Evolutionary conservation across 441 rosid genomes (phyloP), one percentile per base, ranked within the genome.

Genomic region (Erysimum pusillum): DNA sequence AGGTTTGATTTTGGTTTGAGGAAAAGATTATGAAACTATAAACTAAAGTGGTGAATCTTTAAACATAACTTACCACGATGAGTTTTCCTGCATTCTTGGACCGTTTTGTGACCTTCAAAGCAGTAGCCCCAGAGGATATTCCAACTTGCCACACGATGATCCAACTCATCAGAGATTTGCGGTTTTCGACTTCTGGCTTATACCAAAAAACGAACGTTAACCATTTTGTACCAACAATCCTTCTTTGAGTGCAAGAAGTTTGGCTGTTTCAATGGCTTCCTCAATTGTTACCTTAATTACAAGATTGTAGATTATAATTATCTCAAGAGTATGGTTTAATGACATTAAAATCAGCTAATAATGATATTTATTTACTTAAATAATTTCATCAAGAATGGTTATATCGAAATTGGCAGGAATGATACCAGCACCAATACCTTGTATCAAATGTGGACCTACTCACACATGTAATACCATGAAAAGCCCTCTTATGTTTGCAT

Each of bases 251-350:
- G 94, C 85, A 71, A 93, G 86, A 77, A 84, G 82, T 79, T 82
- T 89, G 2, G 96, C 83, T 38, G 93, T 88, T 79, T 89, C 95
- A 42, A 91, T 84, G 4, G 97, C 96, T 78, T 90, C 97, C 28
- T 25, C 90, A 46, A 95, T 67, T 2, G 90, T 63, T 68, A 94
- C 85, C 96, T 91, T 17, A 18, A 20, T 7, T 9, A 49, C 2
- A 31, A 58, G 0, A 45, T 34, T 41, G 2, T 9, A 28, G 18
- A 25, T 25, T 25, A 25, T 25, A n/a, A n/a, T n/a, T n/a, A n/a
- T n/a, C n/a, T 48, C 39, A 4, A 63, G 14, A 20, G 38, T 35
- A 14, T 9, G 6, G 28, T 18, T 56, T 57, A 5, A 25, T 25
- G 28, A 25, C 28, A 25, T 25, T 25, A 25, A 25, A 25, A 25